Base-by-base conservation (phyloP, 331 rosid genomes). In the Pyrus hybrid region DNA sequence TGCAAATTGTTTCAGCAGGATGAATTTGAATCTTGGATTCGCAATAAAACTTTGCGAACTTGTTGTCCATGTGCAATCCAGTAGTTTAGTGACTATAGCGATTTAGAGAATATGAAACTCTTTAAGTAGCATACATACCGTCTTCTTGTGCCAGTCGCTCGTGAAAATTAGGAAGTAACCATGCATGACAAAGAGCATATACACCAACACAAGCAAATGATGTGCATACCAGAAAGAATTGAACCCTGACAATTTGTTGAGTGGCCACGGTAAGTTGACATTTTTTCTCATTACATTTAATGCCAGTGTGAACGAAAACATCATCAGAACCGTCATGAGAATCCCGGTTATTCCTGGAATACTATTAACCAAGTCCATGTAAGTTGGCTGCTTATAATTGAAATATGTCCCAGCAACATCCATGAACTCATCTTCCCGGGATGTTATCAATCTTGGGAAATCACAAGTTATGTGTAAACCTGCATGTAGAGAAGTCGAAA, bases 211-310 rank as follows among this genome's bases (percentile, higher is more conserved):
- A 73, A 94, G 85, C 85, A 94, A 79, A 85, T 94, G 99, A 77
- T 94, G 99, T 14, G 97, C 89, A 79, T 86, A 92, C 99, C 99
- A 94, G 82, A 91, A 92, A 67, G 96, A 54, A 78, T 91, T 92
- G 80, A 91, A 92, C 70, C 97, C 95, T 1, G 93, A 92, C 84
- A 90, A 81, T 68, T 47, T 67, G 64, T 87, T 87, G 67, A 92
- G 68, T 0, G 86, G 88, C n/a, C 87, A 77, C 6, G 95, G 96
- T 71, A 88, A 77, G 41, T 76, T 82, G 57, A 79, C 77, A 80
- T 37, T 86, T 83, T 47, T 87, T 79, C 97, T 84, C 75, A 94
- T 87, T 58, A 82, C 22, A 67, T 87, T 97, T 20, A 88, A 79
- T n/a, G 98, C 98, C 60, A 94, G 80, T 7, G 88, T 82, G 89